Evolutionary conservation across 306 rosid genomes (phyloP).

Genomic region (Trifolium fragiferum): DNA sequence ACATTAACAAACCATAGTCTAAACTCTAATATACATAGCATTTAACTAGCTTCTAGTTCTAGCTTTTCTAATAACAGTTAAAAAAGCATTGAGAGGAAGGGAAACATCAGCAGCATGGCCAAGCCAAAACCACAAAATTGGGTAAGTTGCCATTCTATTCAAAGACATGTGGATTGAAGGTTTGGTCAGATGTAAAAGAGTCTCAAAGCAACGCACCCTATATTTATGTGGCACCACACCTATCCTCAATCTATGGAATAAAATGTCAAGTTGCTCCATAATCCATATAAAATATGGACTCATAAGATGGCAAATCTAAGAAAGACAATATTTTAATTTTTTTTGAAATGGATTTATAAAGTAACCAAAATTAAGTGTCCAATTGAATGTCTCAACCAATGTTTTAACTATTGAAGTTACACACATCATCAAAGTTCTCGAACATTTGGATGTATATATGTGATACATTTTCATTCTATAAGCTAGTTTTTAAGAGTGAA

Average conservation of each 20-base stretch:
- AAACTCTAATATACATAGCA: not conserved
- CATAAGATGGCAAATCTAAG: conserved; percentile 5
- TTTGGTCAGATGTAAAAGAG: conserved; percentile 47
- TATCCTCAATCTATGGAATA: conserved; percentile 35
- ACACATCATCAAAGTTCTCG: too few species aligned
- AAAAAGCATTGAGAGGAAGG: conserved; percentile 34
- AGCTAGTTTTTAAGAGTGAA: too few species aligned
- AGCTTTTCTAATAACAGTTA: conserved; percentile 32
- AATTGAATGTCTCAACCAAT: not conserved
- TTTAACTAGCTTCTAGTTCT: conserved; percentile 41
- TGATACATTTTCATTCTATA: too few species aligned
- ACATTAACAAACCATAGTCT: not conserved
- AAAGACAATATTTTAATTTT: conserved; percentile 35
- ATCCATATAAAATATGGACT: conserved; percentile 2
- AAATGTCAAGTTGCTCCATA: conserved; percentile 44
- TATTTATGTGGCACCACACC: conserved; percentile 35
- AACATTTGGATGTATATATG: too few species aligned
- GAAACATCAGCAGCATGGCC: conserved; percentile 37
- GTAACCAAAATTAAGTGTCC: conserved; percentile 27
- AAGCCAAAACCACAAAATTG: conserved; percentile 44
- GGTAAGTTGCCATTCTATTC: conserved; percentile 57
- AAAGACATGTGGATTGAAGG: conserved; percentile 49
- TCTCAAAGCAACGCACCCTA: conserved; percentile 38
- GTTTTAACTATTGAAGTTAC: too few species aligned
- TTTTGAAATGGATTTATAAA: not conserved